Base-by-base conservation (phyloP, 768 basidiomycete species). In the Dentipellis fragilis region DNA sequence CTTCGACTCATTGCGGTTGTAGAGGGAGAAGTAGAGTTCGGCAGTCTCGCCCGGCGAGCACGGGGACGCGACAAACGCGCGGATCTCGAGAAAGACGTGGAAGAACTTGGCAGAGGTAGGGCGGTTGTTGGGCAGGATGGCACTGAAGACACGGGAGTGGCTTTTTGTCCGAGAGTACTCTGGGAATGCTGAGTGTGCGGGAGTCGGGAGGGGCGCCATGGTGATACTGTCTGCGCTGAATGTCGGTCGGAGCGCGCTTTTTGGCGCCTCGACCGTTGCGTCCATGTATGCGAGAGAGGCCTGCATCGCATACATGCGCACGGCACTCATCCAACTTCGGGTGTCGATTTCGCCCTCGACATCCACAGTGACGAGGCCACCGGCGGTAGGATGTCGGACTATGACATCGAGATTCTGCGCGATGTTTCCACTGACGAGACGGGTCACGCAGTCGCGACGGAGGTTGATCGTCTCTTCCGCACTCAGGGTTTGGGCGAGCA, bases 341-440 rank as follows among this genome's bases (percentile, higher is more conserved):
- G 78, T 72, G 66, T 93, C 89, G 39, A 84, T 74, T 54, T 89
- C 88, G 51, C 87, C 87, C 63, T 93, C 89, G 16, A 88, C 82
- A 62, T 95, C 93, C n/a, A 93, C 87, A 2, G 85, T 86, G 36
- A 93, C 89, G 21, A 98, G 77, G 4, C 83, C 86, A 29, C 95
- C 95, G 79, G 88, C 91, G 2, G 81, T 84, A 29, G 94, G 89
- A 73, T 97, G 93, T 19, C 95, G 80, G n/a, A 98, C 94, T 62
- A 98, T 93, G 58, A 98, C 84, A 64, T 97, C 95, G 49, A 97
- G 71, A 7, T 87, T 89, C 66, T 98, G 95, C 2, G 88, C 84
- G 56, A 97, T 77, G 67, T 98, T 98, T 35, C 92, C 92, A 49
- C 80, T 80, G 45, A 95, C 93, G 5, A 98, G 80, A 55, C 89